A percentile compares a stretch with the other conserved stretches of the same genome.
Conservation (phyloP, 192 early-diverging fungal species). For the Backusella parvicylindrica region DNA sequence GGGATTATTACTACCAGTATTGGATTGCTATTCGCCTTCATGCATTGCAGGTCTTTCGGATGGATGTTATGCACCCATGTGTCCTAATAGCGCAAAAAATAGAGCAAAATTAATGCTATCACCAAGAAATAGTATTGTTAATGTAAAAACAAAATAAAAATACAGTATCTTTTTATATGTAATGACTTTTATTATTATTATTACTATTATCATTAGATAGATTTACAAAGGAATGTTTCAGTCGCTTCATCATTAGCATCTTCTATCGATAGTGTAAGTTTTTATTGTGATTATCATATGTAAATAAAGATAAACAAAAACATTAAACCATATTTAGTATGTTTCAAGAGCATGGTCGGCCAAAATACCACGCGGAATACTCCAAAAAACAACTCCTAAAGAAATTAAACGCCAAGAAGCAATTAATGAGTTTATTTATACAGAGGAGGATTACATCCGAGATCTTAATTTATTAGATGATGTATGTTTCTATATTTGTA, state of each 20-base stretch:
- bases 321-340: not conserved
- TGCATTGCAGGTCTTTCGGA: not conserved
- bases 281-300: not conserved
- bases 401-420: constrained; percentile 92
- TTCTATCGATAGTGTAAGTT: constrained; percentile 16
- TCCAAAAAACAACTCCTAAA: constrained; percentile 60
- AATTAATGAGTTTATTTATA: constrained; percentile 89
- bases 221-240: constrained; percentile 6
- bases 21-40: constrained; percentile 14
- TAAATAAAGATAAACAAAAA: not conserved
- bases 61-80: constrained; percentile 22
- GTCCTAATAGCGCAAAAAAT: constrained; percentile 21
- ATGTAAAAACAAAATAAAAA: not conserved
- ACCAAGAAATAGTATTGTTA: not conserved
- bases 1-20: constrained; percentile 15
- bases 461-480: constrained; percentile 82
- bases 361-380: constrained; percentile 67
- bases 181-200: not conserved
- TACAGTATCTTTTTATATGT: not conserved
- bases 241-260: constrained; percentile 31
- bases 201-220: not conserved
- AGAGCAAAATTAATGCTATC: not conserved
- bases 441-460: constrained; percentile 89
- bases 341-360: constrained; percentile 61
- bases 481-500: not conserved